Conservation (phyloP, 495 filamentous ascomycete genomes). For the Penicillium cinerascens region DNA sequence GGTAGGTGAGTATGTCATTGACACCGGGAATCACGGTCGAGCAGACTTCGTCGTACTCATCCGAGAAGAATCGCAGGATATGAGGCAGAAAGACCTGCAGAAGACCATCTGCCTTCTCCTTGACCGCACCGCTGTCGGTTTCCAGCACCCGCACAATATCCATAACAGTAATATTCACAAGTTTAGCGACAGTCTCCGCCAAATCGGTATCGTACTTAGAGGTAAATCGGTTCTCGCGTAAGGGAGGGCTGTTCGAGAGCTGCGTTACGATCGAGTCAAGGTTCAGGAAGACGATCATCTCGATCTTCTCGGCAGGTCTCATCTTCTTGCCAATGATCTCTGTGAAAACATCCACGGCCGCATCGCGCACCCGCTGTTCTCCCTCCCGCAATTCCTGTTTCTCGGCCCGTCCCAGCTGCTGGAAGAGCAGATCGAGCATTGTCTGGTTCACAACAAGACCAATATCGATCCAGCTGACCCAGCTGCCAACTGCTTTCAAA, state of each 20-base stretch:
- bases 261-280: constrained; percentile 76
- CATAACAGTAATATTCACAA: constrained; percentile 84
- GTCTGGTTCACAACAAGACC: constrained; percentile 83
- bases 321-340: constrained; percentile 98
- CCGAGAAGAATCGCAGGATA: constrained; percentile 87
- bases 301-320: constrained; percentile 85
- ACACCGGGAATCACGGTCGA: constrained; percentile 89
- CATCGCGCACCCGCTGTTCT: constrained; percentile 75
- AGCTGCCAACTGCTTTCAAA: constrained; percentile 82
- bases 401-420: constrained; percentile 63
- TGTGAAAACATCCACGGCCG: constrained; percentile 87
- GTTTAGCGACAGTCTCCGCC: constrained; percentile 87
- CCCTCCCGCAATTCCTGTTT: constrained; percentile 45
- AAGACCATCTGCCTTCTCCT: constrained; percentile 65
- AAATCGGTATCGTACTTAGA: constrained; percentile 89
- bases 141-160: constrained; percentile 82
- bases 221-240: constrained; percentile 73
- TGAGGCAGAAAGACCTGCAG: constrained; percentile 78
- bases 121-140: constrained; percentile 51
- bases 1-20: constrained; percentile 81
- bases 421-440: constrained; percentile 78
- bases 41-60: constrained; percentile 97
- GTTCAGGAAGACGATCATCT: constrained; percentile 88
- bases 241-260: constrained; percentile 72
- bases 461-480: constrained; percentile 98